Conservation (phyloP, 2,329 filamentous ascomycete species). For the Trichoderma polysporum region DNA sequence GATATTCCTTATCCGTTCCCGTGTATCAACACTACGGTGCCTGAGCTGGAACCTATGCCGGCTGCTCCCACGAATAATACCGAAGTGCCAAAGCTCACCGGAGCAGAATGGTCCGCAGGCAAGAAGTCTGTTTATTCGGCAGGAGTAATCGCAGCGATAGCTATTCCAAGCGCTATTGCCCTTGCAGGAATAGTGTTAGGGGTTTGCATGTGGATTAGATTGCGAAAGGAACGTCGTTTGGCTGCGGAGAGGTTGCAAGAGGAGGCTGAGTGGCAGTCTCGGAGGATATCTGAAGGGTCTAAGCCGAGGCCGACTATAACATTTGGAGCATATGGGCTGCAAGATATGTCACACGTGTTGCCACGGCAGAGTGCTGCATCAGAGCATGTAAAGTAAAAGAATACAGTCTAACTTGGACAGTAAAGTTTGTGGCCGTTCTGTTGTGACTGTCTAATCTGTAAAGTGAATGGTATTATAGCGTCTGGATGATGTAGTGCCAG, state of each 20-base stretch:
- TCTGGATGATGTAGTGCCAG: background rate
- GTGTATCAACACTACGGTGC: background rate
- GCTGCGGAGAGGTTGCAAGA: too few species aligned
- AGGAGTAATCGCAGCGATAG: background rate
- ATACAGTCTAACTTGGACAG: background rate
- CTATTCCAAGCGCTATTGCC: background rate
- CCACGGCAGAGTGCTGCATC: too few species aligned
- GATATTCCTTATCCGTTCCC: background rate
- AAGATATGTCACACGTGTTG: too few species aligned
- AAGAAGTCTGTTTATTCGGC: background rate
- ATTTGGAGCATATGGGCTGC: too few species aligned
- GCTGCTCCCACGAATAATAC: background rate
- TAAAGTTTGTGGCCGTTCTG: background rate
- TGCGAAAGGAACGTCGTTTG: too few species aligned
- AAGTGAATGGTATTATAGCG: background rate
- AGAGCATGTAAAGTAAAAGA: too few species aligned
- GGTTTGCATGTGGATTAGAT: too few species aligned
- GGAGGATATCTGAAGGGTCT: too few species aligned
- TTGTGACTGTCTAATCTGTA: background rate
- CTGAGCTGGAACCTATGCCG: background rate
- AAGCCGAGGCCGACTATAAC: too few species aligned
- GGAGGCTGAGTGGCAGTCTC: too few species aligned
- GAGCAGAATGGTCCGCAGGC: background rate
- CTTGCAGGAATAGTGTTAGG: background rate
- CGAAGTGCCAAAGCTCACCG: background rate